Evolutionary conservation across 202 grass and related monocot genomes (phyloP), one percentile per base, ranked within the genome.

Genomic region (Musa balbisiana): DNA sequence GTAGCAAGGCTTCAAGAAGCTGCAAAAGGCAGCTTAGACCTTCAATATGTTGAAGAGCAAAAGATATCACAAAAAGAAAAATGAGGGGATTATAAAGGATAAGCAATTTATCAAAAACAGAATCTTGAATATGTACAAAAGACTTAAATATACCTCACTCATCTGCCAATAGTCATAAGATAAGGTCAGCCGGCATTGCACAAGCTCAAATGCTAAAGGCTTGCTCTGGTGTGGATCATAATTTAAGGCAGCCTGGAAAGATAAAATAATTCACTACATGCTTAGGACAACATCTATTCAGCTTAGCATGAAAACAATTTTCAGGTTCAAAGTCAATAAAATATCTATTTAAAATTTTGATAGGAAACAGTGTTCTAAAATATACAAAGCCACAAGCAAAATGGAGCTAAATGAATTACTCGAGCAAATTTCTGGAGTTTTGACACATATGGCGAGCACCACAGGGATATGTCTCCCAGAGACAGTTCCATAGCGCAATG

Each of bases 81-180:
- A 83, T 52, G 1, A 76, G 49, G 16, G 76, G 60, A 82, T 75
- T 12, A 19, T 43, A 62, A 24, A 25, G 56, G 22, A 78, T 55
- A 59, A 60, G 12, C 20, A 50, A 25, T 21, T 9, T 51, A 43
- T 43, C 5, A 0, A 43, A 6, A 43, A 43, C 5, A 43, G 33
- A 43, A 8, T 6, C 33, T 23, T 2, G 16, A 23, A 25, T 12
- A 14, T 51, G 9, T 49, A 51, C 14, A 64, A 17, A 29, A 75
- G 52, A 64, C 62, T 19, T 52, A 27, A 69, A 52, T 52, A 1
- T 65, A 97, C 93, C 90, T 97, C 90, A 85, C 81, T 89, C 90
- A 92, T 97, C 53, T 85, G 73, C 93, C 93, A 97, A 70, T 92
- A 97, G 76, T 77, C 54, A 73, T 92, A 97, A 83, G 90, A 91